A percentile compares a stretch with the other conserved stretches of the same genome.
These are phyloP conservation scores for Lachancea nothofagi DNA, from an alignment of 805 yeast genomes.

Conservation along the genomic window DNA sequence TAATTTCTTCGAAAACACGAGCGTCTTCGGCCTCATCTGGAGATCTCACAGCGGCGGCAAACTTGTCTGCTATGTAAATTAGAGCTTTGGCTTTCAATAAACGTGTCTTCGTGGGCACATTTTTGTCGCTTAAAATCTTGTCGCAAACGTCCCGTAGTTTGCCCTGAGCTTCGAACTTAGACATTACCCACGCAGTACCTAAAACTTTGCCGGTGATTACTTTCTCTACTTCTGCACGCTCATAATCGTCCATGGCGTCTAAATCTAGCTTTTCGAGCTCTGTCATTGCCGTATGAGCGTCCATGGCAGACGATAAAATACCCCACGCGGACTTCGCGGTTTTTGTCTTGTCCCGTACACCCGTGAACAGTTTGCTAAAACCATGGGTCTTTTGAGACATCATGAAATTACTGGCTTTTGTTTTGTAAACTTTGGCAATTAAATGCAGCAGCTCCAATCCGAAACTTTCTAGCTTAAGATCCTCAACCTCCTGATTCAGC, in stretches of 20 bases:
- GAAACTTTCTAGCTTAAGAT: constrained; percentile 88
- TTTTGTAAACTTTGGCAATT: constrained; percentile 72
- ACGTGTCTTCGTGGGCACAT: constrained; percentile 55
- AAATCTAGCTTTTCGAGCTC: constrained; percentile 68
- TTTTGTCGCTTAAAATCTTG: constrained; percentile 63
- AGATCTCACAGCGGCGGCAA: constrained; percentile 63
- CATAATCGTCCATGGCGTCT: constrained; percentile 50
- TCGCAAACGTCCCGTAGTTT: constrained; percentile 81
- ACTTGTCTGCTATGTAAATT: constrained; percentile 62
- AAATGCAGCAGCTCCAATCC: constrained; percentile 83
- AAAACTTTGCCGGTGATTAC: constrained; percentile 80
- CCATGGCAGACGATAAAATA: constrained; percentile 77
- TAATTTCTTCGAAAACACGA: constrained; percentile 81
- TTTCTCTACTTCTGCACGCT: constrained; percentile 73
- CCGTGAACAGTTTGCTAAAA: constrained; percentile 73
- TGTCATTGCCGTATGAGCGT: constrained; percentile 76
- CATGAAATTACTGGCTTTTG: constrained; percentile 68
- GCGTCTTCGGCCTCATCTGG: constrained; percentile 92
- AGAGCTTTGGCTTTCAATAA: constrained; percentile 75
- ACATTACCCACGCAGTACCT: constrained; percentile 94
- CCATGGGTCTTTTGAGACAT: constrained; percentile 81
- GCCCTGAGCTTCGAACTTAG: constrained; percentile 77
- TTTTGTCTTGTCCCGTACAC: constrained; percentile 78
- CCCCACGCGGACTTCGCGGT: constrained; percentile 78
- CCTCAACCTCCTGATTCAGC: constrained; percentile 60